Evolutionary conservation across 768 basidiomycete species (phyloP), one percentile per base, ranked within the genome.

Genomic region (Lentinula guzmanii): DNA sequence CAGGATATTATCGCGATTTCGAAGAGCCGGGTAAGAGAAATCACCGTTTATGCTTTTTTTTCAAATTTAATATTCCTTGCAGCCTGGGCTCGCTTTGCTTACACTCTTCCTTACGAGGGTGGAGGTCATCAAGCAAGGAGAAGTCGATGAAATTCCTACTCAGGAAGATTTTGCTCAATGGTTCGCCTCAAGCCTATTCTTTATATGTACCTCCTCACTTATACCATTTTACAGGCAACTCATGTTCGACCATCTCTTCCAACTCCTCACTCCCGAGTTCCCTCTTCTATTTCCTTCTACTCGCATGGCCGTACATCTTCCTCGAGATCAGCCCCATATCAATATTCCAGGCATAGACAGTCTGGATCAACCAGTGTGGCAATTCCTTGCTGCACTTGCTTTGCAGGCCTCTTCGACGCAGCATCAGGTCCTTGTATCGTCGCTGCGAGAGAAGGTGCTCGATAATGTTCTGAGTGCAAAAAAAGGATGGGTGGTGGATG

Each of bases 311-410:
- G 70, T 79, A 61, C 63, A 61, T 48, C 71, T 69, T 42, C 76
- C 72, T 51, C 74, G 70, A 15, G 74, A 74, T 33, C 74, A 73
- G 42, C 63, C 60, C 18, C 64, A 64, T 43, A 52, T 58, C 11
- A 69, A 72, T 31, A 72, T 76, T 16, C 75, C 80, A 1, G 71
- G 78, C 31, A 79, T 81, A 35, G 90, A 91, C 70, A 78, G 82
- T 61, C 79, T 90, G 59, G 93, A 96, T 74, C 90, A 91, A 71
- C 91, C 90, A 13, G 91, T 93, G n/a, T 97, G 95, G 94, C 89
- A 91, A 70, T 92, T 95, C 80, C 82, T 97, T 39, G 92, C 94
- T 6, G 87, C 93, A 1, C 75, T 98, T 54, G 95, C 95, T 2
- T 80, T 95, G 43, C 89, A 90, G 65, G 91, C 93, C 11, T 84